Evolutionary conservation across 768 basidiomycete genomes (phyloP), one percentile per base, ranked within the genome.

Genomic region (Mycena floridula): DNA sequence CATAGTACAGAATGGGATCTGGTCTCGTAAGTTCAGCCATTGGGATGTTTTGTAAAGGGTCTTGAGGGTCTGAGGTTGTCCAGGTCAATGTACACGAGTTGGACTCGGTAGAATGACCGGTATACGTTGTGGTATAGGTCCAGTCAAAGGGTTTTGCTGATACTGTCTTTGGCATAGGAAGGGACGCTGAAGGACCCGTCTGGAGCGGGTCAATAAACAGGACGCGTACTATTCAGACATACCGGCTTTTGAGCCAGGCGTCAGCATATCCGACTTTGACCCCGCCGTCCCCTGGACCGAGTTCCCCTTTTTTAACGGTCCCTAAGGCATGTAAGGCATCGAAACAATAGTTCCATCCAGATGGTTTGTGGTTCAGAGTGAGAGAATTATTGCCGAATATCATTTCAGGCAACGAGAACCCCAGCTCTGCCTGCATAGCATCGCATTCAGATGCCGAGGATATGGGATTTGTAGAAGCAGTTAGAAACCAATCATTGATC

Each of bases 1-100:
- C 91, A 58, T 95, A 98, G 64, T 95, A 99, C n/a, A 97, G 69
- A 53, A 98, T 98, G 13, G 96, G 96, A 63, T 97, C 95, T 46
- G 82, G 89, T 22, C 88, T 78, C 8, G 84, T 85, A 24, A 98
- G 77, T 50, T 94, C 84, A 1, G 81, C 76, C 53, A 95, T 71
- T 1, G 95, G 93, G 45, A 99, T 94, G 7, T 60, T 51, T 54
- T 93, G 83, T 0, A 66, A 56, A 0, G 69, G 54, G 45, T 88
- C 67, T 25, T 75, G 68, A 1, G 76, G 64, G 51, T 88, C 77
- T 4, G 80, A 79, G 22, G 74, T 60, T 16, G 47, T 58, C 83
- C 85, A 87, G 25, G 57, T 51, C 3, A 52, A 48, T 26, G 44
- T 52, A 15, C 56, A 53, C 1, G 61, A 48, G 16, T 46, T 40